Evolutionary conservation across 2,329 filamentous ascomycete genomes (phyloP).

Genomic region (Exserohilum rostratum): DNA sequence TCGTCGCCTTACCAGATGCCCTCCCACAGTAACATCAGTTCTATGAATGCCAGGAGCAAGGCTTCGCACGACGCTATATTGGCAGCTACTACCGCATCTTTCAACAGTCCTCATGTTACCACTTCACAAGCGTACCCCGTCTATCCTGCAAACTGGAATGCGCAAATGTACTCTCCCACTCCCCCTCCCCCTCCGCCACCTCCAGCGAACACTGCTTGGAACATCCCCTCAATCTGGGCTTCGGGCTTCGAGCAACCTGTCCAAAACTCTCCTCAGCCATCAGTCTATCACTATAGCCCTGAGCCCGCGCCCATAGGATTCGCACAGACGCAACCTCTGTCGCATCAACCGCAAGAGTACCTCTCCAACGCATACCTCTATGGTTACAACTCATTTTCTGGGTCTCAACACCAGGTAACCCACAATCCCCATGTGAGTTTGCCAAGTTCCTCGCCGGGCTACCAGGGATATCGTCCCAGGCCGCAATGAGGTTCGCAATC

Average conservation of each 20-base stretch:
- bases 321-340: conserved; percentile 19
- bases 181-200: conserved; percentile 20
- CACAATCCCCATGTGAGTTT: conserved; percentile 25
- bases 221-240: conserved; percentile 26
- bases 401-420: conserved; percentile 14
- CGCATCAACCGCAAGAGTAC: conserved; percentile 20
- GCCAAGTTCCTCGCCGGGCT: conserved; percentile 18
- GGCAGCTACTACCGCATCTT: conserved; percentile 14
- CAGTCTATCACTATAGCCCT: conserved; percentile 20
- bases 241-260: conserved; percentile 16
- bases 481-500: conserved; percentile 16
- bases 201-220: conserved; percentile 26
- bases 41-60: conserved; percentile 16
- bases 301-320: conserved; percentile 16
- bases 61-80: conserved; percentile 16
- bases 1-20: conserved; percentile 14
- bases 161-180: conserved; percentile 20
- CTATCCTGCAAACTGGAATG: conserved; percentile 24
- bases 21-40: conserved; percentile 14
- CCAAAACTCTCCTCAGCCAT: conserved; percentile 9
- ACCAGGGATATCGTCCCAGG: conserved; percentile 10
- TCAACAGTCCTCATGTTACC: conserved; percentile 17
- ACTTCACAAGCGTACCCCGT: conserved; percentile 19
- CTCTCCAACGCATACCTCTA: conserved; percentile 18
- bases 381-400: conserved; percentile 14